These are phyloP conservation scores for Daldinia loculata DNA, from an alignment of 495 filamentous ascomycete genomes.

Conservation along the genomic window DNA sequence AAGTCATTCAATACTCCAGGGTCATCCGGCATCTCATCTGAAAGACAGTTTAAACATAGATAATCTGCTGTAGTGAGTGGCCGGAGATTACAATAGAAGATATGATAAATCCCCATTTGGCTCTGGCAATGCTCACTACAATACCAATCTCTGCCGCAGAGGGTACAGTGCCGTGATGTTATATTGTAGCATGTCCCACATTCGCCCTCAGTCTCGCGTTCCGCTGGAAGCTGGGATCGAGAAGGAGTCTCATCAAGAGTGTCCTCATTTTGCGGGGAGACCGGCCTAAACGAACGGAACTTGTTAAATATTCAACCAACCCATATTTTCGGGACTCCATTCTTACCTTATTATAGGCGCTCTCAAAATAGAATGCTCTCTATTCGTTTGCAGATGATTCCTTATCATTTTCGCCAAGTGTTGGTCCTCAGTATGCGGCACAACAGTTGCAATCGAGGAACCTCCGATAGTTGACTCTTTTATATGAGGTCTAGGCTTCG, in stretches of 20 bases:
- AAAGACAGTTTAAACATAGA: neutral
- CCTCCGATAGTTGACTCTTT: slow-evolving; percentile 6
- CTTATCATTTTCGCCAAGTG: neutral
- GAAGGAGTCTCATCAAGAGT: neutral
- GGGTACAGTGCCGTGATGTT: neutral
- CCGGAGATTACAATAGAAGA: slow-evolving; percentile 4
- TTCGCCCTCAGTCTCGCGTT: neutral
- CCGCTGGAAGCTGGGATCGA: too few species aligned
- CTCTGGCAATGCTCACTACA: neutral
- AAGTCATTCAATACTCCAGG: neutral
- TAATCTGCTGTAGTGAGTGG: slow-evolving; percentile 4
- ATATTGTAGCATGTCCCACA: neutral
- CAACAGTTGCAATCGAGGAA: slow-evolving; percentile 1
- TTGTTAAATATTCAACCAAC: neutral
- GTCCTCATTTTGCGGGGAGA: neutral
- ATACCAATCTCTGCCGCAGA: slow-evolving; percentile 4
- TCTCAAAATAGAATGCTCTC: neutral
- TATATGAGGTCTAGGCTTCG: neutral
- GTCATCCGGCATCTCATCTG: slow-evolving; percentile 2
- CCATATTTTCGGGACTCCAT: neutral
- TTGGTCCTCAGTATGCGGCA: neutral
- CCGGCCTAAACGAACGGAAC: neutral
- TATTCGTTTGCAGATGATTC: neutral
- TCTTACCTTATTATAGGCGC: neutral
- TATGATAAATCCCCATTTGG: slow-evolving; percentile 3